Base-by-base conservation (phyloP, 495 filamentous ascomycete species). In the Lophium mytilinum region DNA sequence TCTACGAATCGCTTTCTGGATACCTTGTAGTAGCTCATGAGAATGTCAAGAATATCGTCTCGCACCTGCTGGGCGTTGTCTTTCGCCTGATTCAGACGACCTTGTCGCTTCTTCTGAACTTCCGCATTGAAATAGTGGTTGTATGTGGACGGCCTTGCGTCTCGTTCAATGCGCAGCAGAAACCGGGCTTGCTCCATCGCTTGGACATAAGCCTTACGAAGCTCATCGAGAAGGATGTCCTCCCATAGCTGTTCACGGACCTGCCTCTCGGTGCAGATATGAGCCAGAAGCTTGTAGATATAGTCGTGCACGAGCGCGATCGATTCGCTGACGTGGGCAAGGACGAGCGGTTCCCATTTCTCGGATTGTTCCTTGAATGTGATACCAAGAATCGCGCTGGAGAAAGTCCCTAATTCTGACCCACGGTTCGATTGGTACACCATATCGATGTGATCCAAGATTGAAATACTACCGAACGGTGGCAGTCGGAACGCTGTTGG, bases 121-220 rank as follows among this genome's bases (percentile, higher is more conserved):
- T 51, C 46, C 5, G 43, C 17, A 41, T 57, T 57, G 43, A 57
- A 57, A 36, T 57, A 57, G 30, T 57, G 54, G 46, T 57, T 57
- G 34, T 50, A 49, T 11, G 54, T 50, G 8, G 43, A 57, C 33
- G 54, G 54, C n/a, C 30, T 50, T 4, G 19, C 46, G 3, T 57
- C 14, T 57, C 54, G 43, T 41, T 57, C 54, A 8, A 40, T 39
- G 12, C 15, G 35, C 54, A 57, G 18, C 6, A 57, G 36, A 34
- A 57, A 57, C 6, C 43, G 43, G 12, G 54, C 54, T 37, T 57
- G 54, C 3, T 57, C 43, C 43, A 57, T 57, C 46, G 54, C 54
- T 14, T 11, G 43, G 15, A 24, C 37, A 30, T 57, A 57, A 4
- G n/a, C n/a, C 17, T 50, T 57, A 21, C 43, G 43, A 11, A 57